Conservation (phyloP, 805 yeast species). For the Nakazawaea sp. region DNA sequence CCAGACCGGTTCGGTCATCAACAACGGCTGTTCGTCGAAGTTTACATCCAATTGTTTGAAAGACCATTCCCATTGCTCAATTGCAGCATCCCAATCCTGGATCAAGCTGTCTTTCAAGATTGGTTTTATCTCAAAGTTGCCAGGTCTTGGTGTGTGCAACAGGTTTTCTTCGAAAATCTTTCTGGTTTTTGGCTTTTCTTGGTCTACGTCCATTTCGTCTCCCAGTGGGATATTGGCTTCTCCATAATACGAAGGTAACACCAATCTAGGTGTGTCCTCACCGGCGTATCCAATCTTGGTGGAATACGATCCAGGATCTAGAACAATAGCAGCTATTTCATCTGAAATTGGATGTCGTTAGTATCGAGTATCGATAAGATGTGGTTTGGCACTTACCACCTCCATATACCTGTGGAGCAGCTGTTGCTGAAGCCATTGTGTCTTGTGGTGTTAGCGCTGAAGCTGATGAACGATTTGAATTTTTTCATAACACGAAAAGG, state of each 20-base stretch:
- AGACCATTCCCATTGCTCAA: conserved; percentile 63
- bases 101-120: conserved; percentile 55
- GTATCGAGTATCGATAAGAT: not conserved
- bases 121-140: conserved; percentile 44
- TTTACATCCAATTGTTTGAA: conserved; percentile 48
- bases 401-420: conserved; percentile 47
- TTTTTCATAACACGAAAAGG: no score
- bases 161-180: conserved; percentile 23
- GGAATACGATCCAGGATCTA: conserved; percentile 83
- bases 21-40: conserved; percentile 62
- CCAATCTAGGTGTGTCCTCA: conserved; percentile 75
- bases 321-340: conserved; percentile 85
- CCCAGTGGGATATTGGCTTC: conserved; percentile 12
- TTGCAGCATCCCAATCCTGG: conserved; percentile 83
- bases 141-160: conserved; percentile 36
- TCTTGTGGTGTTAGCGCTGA: not conserved
- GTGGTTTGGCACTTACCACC: conserved; percentile 24
- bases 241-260: conserved; percentile 68
- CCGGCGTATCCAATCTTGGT: conserved; percentile 92
- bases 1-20: conserved; percentile 88
- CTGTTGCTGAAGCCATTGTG: conserved; percentile 16
- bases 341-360: conserved; percentile 27
- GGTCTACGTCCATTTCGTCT: conserved; percentile 17
- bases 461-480: no score
- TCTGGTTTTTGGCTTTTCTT: conserved; percentile 10